Conservation (phyloP, 345 rosid species). For the Aquilaria yunnanensis region DNA sequence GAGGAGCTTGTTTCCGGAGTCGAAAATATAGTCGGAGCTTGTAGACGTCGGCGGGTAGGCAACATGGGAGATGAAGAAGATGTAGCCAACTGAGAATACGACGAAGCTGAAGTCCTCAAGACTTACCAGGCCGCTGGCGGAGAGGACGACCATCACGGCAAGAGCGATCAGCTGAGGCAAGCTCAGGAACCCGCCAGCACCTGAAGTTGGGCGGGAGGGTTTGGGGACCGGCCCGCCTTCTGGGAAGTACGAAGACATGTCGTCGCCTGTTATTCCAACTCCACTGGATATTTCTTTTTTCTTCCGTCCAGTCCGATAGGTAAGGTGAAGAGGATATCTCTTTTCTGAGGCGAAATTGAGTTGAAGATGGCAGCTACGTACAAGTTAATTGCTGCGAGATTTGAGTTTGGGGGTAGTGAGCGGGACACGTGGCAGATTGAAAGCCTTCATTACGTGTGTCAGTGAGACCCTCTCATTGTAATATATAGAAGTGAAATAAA, state of each 20-base stretch:
- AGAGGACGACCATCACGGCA: conserved; percentile 42
- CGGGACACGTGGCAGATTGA: too few relatives aligned
- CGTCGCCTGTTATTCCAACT: conserved; percentile 50
- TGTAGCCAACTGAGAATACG: conserved; percentile 45
- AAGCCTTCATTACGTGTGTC: too few relatives aligned
- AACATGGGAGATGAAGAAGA: conserved; percentile 48
- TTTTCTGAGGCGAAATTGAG: too few relatives aligned
- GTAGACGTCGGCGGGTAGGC: conserved; percentile 43
- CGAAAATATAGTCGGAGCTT: conserved; percentile 19
- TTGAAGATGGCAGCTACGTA: too few relatives aligned
- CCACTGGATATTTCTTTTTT: conserved; percentile 64
- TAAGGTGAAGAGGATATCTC: too few relatives aligned
- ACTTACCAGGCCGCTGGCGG: conserved; percentile 70
- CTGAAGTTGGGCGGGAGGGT: conserved; percentile 8
- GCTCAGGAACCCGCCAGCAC: conserved; percentile 28
- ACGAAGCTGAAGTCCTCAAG: conserved; percentile 50
- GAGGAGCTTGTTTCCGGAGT: conserved; percentile 35
- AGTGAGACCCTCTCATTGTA: too few relatives aligned
- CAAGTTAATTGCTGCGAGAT: too few relatives aligned
- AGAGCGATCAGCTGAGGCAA: conserved; percentile 63
- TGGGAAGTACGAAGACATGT: conserved; percentile 37
- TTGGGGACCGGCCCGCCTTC: conserved; percentile 30
- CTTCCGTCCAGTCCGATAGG: background rate
- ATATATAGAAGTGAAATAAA: too few relatives aligned
- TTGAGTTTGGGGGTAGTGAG: too few relatives aligned